Percentiles rank a stretch among this genome's conserved stretches.
Conservation (phyloP, 176 grass and related monocot genomes). For the Chrysopogon serrulatus region DNA sequence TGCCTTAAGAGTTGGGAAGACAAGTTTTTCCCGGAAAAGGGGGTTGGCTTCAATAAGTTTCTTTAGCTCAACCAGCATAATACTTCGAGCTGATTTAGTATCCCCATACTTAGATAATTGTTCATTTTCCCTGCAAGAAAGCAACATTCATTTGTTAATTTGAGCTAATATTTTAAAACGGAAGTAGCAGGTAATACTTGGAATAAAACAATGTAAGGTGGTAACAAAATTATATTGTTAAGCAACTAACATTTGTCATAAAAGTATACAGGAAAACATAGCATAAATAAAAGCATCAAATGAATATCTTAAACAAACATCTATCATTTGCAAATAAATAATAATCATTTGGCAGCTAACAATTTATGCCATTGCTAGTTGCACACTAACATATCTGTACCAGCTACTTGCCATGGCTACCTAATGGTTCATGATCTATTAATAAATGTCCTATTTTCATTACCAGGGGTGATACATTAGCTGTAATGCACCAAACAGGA, state of each 20-base stretch:
- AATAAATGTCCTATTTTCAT: background rate
- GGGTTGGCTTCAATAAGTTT: constrained; percentile 98
- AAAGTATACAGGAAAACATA: background rate
- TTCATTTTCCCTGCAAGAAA: constrained; percentile 87
- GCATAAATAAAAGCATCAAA: background rate
- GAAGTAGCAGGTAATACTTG: background rate
- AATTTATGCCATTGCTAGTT: background rate
- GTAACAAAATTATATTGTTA: background rate
- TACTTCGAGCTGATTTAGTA: constrained; percentile 85
- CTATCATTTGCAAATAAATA: background rate
- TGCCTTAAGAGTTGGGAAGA: constrained; percentile 85
- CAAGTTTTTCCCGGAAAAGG: constrained; percentile 89
- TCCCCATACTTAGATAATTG: constrained; percentile 95
- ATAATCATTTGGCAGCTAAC: background rate
- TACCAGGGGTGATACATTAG: background rate
- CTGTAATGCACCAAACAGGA: background rate
- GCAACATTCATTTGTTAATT: background rate
- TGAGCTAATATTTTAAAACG: background rate
- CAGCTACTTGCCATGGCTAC: background rate
- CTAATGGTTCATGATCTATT: background rate
- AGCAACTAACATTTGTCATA: background rate
- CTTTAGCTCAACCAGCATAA: constrained; percentile 95
- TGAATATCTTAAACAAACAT: background rate
- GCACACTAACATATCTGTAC: background rate
- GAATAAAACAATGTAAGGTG: background rate